Percentiles rank a stretch among this genome's conserved stretches.
phyloP scores from a whole-genome alignment of 2,329 filamentous ascomycete genomes.

The Lasiodiplodia theobromae region DNA sequence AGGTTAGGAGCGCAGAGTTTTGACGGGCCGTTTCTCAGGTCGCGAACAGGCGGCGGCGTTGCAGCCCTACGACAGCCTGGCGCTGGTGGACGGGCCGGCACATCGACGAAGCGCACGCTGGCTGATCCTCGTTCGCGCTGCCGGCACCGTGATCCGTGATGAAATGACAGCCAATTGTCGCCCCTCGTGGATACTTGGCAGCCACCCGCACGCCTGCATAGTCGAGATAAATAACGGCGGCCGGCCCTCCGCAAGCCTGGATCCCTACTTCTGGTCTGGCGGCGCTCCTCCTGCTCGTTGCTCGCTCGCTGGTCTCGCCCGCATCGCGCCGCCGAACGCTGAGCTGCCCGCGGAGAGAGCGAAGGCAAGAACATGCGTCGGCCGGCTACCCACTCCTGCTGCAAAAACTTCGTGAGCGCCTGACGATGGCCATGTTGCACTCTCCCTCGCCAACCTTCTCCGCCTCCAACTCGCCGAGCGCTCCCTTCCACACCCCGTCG shows the following conservation, averaged over 20 bases:
- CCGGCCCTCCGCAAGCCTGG: background rate
- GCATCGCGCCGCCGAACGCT: constrained; percentile 12
- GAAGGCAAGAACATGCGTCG: constrained; percentile 29
- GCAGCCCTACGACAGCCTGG: constrained; percentile 11
- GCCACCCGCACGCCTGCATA: constrained; percentile 15
- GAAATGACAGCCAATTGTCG: constrained; percentile 23
- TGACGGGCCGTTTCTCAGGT: constrained; percentile 11
- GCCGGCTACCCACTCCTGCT: constrained; percentile 23
- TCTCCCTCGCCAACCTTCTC: constrained; percentile 48
- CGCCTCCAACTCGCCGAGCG: constrained; percentile 45
- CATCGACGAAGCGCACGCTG: constrained; percentile 13
- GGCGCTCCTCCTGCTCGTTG: constrained; percentile 25
- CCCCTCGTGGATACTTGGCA: constrained; percentile 26
- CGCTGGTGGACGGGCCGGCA: constrained; percentile 1
- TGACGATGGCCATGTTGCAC: constrained; percentile 35
- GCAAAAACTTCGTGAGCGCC: constrained; percentile 26
- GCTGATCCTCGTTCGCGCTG: constrained; percentile 14
- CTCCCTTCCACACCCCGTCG: constrained; percentile 43
- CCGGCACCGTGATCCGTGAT: constrained; percentile 19
- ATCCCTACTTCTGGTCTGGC: background rate
- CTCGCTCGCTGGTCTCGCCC: constrained; percentile 26
- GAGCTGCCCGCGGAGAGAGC: constrained; percentile 17
- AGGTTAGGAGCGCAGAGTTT: constrained; percentile 5
- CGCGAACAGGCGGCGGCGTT: background rate
- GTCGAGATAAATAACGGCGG: constrained; percentile 19